Conservation (phyloP, 2,329 filamentous ascomycete species). For the Ophiocordyceps camponoti-floridani region DNA sequence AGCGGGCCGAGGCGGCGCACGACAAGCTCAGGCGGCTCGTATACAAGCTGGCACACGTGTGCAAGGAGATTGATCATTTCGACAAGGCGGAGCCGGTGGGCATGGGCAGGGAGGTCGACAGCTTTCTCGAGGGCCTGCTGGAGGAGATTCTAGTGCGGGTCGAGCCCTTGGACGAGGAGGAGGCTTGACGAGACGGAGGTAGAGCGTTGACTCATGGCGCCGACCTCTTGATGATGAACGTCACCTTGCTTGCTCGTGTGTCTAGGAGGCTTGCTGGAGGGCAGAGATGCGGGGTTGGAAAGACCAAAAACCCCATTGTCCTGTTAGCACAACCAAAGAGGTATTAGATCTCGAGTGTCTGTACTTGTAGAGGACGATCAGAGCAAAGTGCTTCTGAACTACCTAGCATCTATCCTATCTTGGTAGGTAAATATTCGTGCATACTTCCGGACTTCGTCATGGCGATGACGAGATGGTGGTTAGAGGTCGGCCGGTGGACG, state of each 20-base stretch:
- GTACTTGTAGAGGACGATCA: no score
- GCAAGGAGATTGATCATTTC: constrained; percentile 77
- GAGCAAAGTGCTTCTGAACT: no score
- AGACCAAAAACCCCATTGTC: not conserved
- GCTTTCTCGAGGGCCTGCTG: constrained; percentile 77
- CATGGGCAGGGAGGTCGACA: constrained; percentile 80
- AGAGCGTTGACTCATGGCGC: not conserved
- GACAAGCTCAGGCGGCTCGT: constrained; percentile 70
- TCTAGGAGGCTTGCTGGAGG: not conserved
- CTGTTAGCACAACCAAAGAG: no score
- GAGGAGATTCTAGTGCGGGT: constrained; percentile 89
- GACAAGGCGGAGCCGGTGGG: constrained; percentile 78
- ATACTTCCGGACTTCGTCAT: no score
- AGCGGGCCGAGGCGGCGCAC: constrained; percentile 55
- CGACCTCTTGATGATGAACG: no score
- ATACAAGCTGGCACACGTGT: constrained; percentile 64
- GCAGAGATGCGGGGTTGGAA: not conserved
- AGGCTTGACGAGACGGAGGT: constrained; percentile 11
- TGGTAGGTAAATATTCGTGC: no score
- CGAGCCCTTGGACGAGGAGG: constrained; percentile 69
- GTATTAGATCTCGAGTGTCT: no score
- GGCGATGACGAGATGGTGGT: no score
- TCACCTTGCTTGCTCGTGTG: not conserved
- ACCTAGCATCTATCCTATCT: no score
- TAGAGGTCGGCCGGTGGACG: no score